Evolutionary conservation across 2,329 filamentous ascomycete genomes (phyloP).

Genomic region (Penicillium sp.): DNA sequence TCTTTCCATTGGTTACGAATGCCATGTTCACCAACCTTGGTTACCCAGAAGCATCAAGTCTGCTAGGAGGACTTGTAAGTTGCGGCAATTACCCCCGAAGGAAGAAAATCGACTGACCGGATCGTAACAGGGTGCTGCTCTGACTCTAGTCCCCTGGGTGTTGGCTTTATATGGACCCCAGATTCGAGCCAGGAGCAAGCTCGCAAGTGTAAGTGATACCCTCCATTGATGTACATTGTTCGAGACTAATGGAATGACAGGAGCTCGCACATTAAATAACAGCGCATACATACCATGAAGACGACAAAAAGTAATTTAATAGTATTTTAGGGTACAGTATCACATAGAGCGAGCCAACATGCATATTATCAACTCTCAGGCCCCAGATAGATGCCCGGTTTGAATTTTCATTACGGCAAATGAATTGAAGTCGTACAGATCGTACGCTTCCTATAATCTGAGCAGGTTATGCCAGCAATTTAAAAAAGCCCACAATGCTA

Average conservation of each 20-base stretch:
- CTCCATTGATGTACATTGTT: no score
- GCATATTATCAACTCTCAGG: not conserved
- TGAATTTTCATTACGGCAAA: not conserved
- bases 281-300: not conserved
- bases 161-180: conserved; percentile 72
- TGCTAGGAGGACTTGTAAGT: conserved; percentile 71
- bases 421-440: not conserved
- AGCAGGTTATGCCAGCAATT: not conserved
- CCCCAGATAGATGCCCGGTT: not conserved
- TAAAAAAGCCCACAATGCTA: not conserved
- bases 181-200: conserved; percentile 73
- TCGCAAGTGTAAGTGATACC: conserved; percentile 59
- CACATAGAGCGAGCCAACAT: conserved; percentile 4
- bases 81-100: not conserved
- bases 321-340: not conserved
- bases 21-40: conserved; percentile 72
- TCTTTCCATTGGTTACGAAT: conserved; percentile 74
- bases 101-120: conserved; percentile 4
- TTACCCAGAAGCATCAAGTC: conserved; percentile 66
- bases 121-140: conserved; percentile 44
- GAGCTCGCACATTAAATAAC: conserved; percentile 19
- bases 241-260: conserved; percentile 9
- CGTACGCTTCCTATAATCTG: not conserved
- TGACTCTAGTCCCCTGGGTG: conserved; percentile 86
- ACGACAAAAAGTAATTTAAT: conserved; percentile 5